Evolutionary conservation across 768 basidiomycete genomes (phyloP), one percentile per base, ranked within the genome.

Genomic region (Pleurotus tuoliensis): DNA sequence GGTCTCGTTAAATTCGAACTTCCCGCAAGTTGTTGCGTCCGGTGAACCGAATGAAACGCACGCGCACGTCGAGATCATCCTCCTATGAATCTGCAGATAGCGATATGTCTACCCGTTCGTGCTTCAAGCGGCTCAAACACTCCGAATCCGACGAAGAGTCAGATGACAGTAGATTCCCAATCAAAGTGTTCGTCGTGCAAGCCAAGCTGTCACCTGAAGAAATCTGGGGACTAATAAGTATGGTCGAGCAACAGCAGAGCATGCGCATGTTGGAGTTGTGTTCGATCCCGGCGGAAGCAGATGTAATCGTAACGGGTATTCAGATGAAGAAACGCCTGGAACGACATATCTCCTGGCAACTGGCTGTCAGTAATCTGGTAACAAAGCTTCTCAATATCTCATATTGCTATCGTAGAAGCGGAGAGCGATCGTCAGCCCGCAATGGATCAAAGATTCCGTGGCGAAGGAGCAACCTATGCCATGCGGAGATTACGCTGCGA

Each of bases 261-360:
- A 50, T 30, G 16, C 11, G 48, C 3, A 54, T 51, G 12, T 52
- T 81, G 8, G 65, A 74, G 52, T 64, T 80, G 27, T 77, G 77
- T 55, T 59, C 62, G 13, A 63, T 79, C 39, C 59, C 71, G 3
- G 67, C 75, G 13, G 76, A 81, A 9, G 84, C 88, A 4, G 81
- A 91, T 51, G 72, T 91, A 34, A 70, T 92, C 39, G 64, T 93
- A 55, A 89, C 90, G 4, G 78, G 73, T 15, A 74, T 91, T 24
- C 76, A 67, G 34, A 91, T 90, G 83, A 76, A 76, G 61, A 79
- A 79, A 58, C 79, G 91, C 2, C 71, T 92, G 1, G 84, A 90
- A 68, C 75, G 90, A 48, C 89, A 92, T 67, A 52, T 92, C 12
- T 63, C 76, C 27, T 87, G 86, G 86, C 69, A 75, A 1, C 61